A percentile compares a stretch with the other conserved stretches of the same genome.
Conservation (phyloP, 371 early-diverging fungal genomes). For the Mucor velutinosus region DNA sequence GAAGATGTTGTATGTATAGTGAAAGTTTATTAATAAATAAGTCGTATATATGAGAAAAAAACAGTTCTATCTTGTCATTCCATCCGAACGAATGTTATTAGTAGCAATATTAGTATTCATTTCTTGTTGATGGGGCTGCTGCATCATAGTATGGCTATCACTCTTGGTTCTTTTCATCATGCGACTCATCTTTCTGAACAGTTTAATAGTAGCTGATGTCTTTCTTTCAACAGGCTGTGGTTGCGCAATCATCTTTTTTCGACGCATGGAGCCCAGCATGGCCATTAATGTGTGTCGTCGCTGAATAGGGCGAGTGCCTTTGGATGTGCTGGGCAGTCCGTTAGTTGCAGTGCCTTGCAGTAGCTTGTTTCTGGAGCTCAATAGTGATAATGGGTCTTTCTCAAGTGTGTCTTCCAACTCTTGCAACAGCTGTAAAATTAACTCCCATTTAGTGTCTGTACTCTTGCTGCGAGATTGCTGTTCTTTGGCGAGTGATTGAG, state of each 20-base stretch:
- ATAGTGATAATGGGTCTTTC: slow-evolving; percentile 3
- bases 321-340: background rate
- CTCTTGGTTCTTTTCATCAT: slow-evolving; percentile 22
- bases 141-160: background rate
- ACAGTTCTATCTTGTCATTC: background rate
- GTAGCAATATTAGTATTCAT: background rate
- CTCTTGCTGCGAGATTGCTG: background rate
- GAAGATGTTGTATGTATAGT: background rate
- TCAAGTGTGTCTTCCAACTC: slow-evolving; percentile 15
- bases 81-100: background rate
- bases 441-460: background rate
- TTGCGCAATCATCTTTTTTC: background rate
- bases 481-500: slow-evolving; percentile 17
- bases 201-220: background rate
- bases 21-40: background rate
- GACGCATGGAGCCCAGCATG: slow-evolving; percentile 10
- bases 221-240: background rate
- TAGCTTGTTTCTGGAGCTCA: background rate
- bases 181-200: slow-evolving; percentile 17
- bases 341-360: background rate
- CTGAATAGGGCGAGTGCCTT: background rate
- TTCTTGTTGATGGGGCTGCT: background rate
- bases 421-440: slow-evolving; percentile 13
- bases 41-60: background rate
- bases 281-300: slow-evolving; percentile 7